phyloP scores from a whole-genome alignment of 192 early-diverging fungal species.

The Umbelopsis isabellina region DNA sequence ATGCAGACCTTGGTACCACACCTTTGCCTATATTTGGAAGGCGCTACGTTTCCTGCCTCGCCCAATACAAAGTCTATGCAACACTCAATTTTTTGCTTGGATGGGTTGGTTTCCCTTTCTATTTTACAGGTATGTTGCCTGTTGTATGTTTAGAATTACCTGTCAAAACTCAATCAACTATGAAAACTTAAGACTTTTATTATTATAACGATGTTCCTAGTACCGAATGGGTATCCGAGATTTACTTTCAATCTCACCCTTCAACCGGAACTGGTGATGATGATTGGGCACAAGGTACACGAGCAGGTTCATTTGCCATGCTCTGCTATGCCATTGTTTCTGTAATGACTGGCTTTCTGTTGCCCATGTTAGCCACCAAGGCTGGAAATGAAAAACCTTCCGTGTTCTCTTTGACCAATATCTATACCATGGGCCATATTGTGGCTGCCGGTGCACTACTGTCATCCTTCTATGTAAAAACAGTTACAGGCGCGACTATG shows the following conservation, averaged over 20 bases:
- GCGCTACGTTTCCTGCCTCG: constrained; percentile 69
- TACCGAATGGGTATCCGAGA: constrained; percentile 70
- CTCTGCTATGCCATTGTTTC: constrained; percentile 79
- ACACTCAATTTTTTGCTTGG: constrained; percentile 96
- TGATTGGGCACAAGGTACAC: constrained; percentile 59
- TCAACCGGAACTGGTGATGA: constrained; percentile 24
- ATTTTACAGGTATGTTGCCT: constrained; percentile 75
- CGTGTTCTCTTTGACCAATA: constrained; percentile 48
- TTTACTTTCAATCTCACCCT: constrained; percentile 48
- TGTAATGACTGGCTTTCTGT: constrained; percentile 61
- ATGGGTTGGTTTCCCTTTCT: constrained; percentile 97
- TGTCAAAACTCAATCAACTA: constrained; percentile 38
- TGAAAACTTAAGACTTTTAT: neutral
- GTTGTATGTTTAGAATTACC: neutral
- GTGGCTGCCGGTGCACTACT: constrained; percentile 72
- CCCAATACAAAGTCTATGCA: constrained; percentile 78
- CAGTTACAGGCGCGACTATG: constrained; percentile 61
- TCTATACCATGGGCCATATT: constrained; percentile 77
- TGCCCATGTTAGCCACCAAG: constrained; percentile 56
- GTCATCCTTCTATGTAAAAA: constrained; percentile 62
- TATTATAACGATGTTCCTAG: constrained; percentile 25
- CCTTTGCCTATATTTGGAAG: constrained; percentile 54
- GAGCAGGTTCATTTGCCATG: constrained; percentile 88
- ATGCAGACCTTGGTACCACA: constrained; percentile 51
- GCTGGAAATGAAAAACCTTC: constrained; percentile 24